Percentiles rank a stretch among this genome's conserved stretches.
Conservation (phyloP, 2,329 filamentous ascomycete genomes). For the Claviceps fusiformis region DNA sequence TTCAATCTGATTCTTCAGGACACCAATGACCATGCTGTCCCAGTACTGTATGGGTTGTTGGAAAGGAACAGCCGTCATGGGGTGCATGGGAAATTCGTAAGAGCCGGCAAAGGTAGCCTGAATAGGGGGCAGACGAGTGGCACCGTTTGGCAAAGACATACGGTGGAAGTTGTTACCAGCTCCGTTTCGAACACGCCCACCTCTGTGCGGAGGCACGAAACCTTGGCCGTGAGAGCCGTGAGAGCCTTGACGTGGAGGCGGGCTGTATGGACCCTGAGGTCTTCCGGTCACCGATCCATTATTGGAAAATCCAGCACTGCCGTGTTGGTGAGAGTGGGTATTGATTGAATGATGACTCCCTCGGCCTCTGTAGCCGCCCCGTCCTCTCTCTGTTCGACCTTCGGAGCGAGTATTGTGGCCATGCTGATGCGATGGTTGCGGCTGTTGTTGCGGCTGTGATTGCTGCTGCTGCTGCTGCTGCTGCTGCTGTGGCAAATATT, state of each 20-base stretch:
- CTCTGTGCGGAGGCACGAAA: slow-evolving; percentile 21
- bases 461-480: no score
- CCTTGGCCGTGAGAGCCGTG: slow-evolving; percentile 23
- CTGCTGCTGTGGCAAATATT: background rate
- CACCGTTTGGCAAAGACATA: slow-evolving; percentile 25
- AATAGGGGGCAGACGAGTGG: slow-evolving; percentile 21
- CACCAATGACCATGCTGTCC: slow-evolving; percentile 32
- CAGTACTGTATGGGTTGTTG: slow-evolving; percentile 32
- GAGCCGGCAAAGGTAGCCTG: slow-evolving; percentile 20
- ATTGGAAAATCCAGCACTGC: slow-evolving; percentile 16
- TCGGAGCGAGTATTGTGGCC: slow-evolving; percentile 21
- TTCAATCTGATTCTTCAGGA: slow-evolving; percentile 47
- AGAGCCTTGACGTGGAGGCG: slow-evolving; percentile 27
- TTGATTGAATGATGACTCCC: slow-evolving; percentile 27
- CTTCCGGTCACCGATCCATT: slow-evolving; percentile 22
- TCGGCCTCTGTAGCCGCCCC: slow-evolving; percentile 32
- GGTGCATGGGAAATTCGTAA: slow-evolving; percentile 27
- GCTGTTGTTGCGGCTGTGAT: background rate
- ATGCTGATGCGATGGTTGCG: background rate
- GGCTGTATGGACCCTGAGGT: slow-evolving; percentile 28
- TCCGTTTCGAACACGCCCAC: slow-evolving; percentile 21
- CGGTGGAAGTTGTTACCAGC: slow-evolving; percentile 22
- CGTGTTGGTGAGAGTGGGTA: slow-evolving; percentile 22
- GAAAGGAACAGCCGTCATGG: slow-evolving; percentile 24
- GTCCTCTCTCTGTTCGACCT: slow-evolving; percentile 26